Conservation (phyloP, 371 early-diverging fungal genomes). For the Funneliformis caledonium region DNA sequence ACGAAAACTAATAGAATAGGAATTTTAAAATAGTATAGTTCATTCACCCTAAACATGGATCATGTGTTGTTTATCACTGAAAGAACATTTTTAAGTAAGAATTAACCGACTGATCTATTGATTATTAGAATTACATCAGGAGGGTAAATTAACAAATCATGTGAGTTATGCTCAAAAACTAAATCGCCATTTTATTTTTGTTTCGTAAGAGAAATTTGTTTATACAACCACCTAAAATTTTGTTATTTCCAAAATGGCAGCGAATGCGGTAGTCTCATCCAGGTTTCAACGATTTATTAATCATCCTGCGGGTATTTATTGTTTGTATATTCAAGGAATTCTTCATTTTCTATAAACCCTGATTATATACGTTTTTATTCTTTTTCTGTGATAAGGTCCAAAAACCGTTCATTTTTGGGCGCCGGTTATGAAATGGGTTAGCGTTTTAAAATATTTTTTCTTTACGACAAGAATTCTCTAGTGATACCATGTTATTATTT, state of each 20-base stretch:
- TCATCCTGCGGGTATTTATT: constrained; percentile 62
- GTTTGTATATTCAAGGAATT: neutral
- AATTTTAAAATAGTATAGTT: too few relatives aligned
- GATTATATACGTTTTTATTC: neutral
- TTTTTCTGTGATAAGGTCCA: constrained; percentile 58
- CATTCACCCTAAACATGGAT: too few relatives aligned
- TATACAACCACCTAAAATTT: neutral
- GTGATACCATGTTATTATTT: neutral
- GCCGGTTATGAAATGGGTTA: constrained; percentile 86
- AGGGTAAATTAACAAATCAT: too few relatives aligned
- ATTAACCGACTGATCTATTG: too few relatives aligned
- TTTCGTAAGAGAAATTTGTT: too few relatives aligned
- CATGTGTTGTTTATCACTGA: too few relatives aligned
- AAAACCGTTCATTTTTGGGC: constrained; percentile 93
- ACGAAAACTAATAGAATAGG: too few relatives aligned
- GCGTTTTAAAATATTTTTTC: neutral
- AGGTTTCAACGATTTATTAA: constrained; percentile 52
- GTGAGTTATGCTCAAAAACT: too few relatives aligned
- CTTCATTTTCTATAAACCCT: neutral
- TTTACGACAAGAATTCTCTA: neutral
- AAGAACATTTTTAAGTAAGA: too few relatives aligned
- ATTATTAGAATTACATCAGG: too few relatives aligned
- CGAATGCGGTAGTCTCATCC: neutral
- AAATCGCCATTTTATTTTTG: too few relatives aligned
- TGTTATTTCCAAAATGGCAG: neutral